These are phyloP conservation scores for Delonix regia DNA, from an alignment of 306 rosid genomes.

Conservation along the genomic window DNA sequence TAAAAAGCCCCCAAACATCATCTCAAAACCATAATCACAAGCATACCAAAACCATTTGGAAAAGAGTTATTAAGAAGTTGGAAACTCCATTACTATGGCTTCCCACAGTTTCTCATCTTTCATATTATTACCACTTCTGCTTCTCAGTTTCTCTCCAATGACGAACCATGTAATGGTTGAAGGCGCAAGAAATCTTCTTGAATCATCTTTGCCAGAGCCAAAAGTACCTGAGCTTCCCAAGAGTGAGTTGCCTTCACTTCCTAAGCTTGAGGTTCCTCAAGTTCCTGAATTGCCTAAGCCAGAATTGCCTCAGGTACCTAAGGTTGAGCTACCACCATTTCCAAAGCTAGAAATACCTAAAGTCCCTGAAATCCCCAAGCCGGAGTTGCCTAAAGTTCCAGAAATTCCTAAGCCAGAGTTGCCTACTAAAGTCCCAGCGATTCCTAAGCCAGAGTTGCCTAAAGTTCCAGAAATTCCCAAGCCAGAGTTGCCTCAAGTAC, in stretches of 20 bases:
- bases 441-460: too few species aligned
- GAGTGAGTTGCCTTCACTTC: neutral
- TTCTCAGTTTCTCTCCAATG: neutral
- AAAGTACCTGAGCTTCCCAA: neutral
- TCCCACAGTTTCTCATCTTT: neutral
- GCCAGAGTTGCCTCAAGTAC: neutral
- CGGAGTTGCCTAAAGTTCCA: too few species aligned
- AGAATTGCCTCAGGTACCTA: neutral
- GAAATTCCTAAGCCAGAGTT: too few species aligned
- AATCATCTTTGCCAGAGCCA: neutral
- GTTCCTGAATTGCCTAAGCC: neutral
- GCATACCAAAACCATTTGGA: neutral
- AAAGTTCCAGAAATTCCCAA: too few species aligned
- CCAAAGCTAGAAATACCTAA: neutral
- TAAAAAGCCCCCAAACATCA: slow-evolving; percentile 30
- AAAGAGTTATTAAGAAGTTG: neutral
- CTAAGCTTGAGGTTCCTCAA: neutral
- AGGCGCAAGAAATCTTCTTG: neutral
- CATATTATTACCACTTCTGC: neutral
- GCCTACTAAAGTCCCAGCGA: too few species aligned
- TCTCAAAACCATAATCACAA: slow-evolving; percentile 1
- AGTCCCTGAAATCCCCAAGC: neutral
- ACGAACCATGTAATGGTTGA: slow-evolving; percentile 1
- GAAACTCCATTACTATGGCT: neutral
- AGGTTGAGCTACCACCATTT: neutral